Percentiles rank a stretch among this genome's conserved stretches.
Evolutionary conservation across 2,329 filamentous ascomycete species (phyloP).

Genomic region (Neofusicoccum sp.): DNA sequence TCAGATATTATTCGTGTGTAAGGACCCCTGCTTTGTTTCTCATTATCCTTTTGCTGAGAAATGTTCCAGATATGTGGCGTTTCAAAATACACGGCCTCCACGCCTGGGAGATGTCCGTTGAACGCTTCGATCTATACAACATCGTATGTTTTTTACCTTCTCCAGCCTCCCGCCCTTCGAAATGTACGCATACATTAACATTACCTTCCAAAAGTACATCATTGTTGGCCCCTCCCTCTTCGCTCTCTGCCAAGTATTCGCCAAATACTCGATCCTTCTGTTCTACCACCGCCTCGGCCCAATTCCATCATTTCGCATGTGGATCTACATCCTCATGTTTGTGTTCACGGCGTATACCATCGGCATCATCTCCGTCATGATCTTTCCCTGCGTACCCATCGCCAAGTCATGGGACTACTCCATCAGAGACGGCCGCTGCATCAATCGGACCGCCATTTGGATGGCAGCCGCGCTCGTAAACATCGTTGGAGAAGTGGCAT

Average conservation of each 20-base stretch:
- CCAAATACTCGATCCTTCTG: conserved; percentile 24
- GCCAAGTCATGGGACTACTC: conserved; percentile 25
- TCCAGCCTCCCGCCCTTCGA: not conserved
- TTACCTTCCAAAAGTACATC: conserved; percentile 7
- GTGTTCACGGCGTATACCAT: conserved; percentile 23
- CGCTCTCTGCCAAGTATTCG: conserved; percentile 19
- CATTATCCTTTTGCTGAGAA: not conserved
- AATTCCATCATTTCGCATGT: conserved; percentile 22
- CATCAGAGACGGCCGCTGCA: conserved; percentile 20
- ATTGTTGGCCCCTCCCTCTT: conserved; percentile 20
- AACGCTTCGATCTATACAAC: conserved; percentile 20
- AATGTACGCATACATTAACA: no score
- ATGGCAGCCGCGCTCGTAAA: conserved; percentile 26
- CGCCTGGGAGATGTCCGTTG: conserved; percentile 25
- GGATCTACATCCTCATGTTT: conserved; percentile 16
- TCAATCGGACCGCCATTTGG: conserved; percentile 26
- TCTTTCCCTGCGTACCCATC: conserved; percentile 27
- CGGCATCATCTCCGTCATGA: conserved; percentile 23
- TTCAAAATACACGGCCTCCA: conserved; percentile 22
- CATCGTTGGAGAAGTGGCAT: conserved; percentile 25
- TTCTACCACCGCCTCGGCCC: conserved; percentile 23
- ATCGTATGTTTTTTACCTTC: not conserved
- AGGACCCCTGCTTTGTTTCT: not conserved
- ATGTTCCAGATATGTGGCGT: not conserved
- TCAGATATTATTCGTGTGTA: not conserved